Conservation (phyloP, 208 protist species). For the Wallacemonas rigidus region DNA sequence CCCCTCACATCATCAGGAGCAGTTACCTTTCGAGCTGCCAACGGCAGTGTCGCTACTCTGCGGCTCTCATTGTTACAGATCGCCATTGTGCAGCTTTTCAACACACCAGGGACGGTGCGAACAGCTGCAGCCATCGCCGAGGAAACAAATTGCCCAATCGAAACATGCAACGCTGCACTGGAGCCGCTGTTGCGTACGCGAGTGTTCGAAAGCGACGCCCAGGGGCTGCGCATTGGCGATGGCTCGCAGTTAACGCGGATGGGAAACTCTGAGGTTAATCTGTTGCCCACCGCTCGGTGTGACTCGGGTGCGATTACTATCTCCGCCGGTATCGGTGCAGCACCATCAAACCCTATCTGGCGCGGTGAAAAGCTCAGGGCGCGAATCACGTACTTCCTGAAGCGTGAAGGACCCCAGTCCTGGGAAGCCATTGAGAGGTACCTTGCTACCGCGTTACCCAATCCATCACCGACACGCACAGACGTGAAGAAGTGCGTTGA, state of each 20-base stretch:
- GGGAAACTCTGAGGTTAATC: background rate
- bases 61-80: constrained; percentile 44
- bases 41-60: constrained; percentile 6
- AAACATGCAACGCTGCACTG: constrained; percentile 26
- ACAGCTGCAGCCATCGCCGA: constrained; percentile 33
- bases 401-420: constrained; percentile 27
- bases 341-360: background rate
- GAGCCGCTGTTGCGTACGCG: constrained; percentile 24
- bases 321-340: background rate
- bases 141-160: constrained; percentile 20
- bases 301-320: background rate
- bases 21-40: constrained; percentile 8
- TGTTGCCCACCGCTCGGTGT: background rate
- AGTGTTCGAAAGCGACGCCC: background rate
- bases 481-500: constrained; percentile 65
- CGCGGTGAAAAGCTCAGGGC: background rate
- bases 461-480: constrained; percentile 18
- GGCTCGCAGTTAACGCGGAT: background rate
- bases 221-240: background rate
- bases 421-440: constrained; percentile 25
- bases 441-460: constrained; percentile 17
- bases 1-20: background rate
- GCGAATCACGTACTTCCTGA: constrained; percentile 30
- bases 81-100: constrained; percentile 48
- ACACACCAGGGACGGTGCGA: constrained; percentile 34